phyloP scores from a whole-genome alignment of 1,284 basidiomycete species.

The Moniliophthora roreri region DNA sequence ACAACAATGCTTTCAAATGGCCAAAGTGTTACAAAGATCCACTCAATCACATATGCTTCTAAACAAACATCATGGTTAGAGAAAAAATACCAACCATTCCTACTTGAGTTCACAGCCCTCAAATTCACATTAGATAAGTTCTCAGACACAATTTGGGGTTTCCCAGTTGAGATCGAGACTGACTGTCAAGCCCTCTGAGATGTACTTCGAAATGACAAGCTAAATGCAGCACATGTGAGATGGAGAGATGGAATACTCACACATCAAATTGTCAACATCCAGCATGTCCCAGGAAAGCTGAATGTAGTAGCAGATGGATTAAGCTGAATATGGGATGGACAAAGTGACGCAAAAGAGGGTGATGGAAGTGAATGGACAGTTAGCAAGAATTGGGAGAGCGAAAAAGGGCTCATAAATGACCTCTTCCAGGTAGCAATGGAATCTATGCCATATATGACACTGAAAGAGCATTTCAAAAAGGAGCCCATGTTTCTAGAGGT shows the following conservation, averaged over 20 bases:
- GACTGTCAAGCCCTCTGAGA: constrained; percentile 23
- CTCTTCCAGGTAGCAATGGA: constrained; percentile 18
- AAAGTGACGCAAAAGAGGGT: constrained; percentile 8
- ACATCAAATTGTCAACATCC: constrained; percentile 16
- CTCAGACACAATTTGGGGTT: constrained; percentile 18
- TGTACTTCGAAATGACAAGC: constrained; percentile 11
- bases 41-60: constrained; percentile 7
- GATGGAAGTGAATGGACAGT: constrained; percentile 34
- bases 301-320: constrained; percentile 18
- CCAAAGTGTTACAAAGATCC: background rate
- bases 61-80: constrained; percentile 8
- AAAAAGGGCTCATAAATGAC: constrained; percentile 27
- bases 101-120: constrained; percentile 8
- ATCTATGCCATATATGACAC: background rate
- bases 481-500: constrained; percentile 27
- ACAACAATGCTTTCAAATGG: background rate
- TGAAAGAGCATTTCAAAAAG: constrained; percentile 24
- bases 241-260: constrained; percentile 19
- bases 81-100: constrained; percentile 11
- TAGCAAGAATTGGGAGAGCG: constrained; percentile 4
- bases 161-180: constrained; percentile 20
- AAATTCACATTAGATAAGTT: constrained; percentile 19
- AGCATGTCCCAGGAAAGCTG: constrained; percentile 15
- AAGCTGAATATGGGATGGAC: constrained; percentile 14
- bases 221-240: constrained; percentile 12